Evolutionary conservation across 805 yeast genomes (phyloP), one percentile per base, ranked within the genome.

Genomic region (Naumovozyma dairenensis): DNA sequence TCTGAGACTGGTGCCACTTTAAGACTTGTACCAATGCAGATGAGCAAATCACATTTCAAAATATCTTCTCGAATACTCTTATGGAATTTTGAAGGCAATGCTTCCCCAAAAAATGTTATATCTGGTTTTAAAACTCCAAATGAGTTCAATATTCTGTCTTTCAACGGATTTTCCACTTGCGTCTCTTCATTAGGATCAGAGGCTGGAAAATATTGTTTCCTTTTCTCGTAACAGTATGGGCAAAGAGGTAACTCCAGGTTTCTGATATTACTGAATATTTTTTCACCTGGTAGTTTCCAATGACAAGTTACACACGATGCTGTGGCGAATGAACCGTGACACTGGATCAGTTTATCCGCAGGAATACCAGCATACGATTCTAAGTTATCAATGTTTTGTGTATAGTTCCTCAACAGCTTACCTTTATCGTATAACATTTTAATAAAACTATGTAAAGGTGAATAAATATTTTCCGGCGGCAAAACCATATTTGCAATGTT

Each of bases 1-100:
- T 83, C 86, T 34, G 85, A 76, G 4, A 87, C 96, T 0, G 96
- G 96, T 0, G 93, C 85, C 16, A 86, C 96, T 51, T 86, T 83
- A 43, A 86, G 66, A 15, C 95, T 85, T 0, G 96, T 86, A 13
- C 96, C 96, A 22, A 86, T 77, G 54, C 94, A 80, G 4, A 86
- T 67, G 29, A 87, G 61, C 35, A 86, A 62, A 56, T 87, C 96
- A 57, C 94, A 83, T 27, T 70, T 63, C 14, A 58, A 46, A 5
- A 77, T 64, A 51, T 87, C 96, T 28, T 68, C 66, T 27, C 64
- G 62, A 19, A 77, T 69, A 20, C 63, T 54, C 29, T 69, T 67
- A 45, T 84, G 87, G 50, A 79, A 86, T 31, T 66, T 57, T 10
- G 65, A 64, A 1, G 96, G 95, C 37, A 86, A 63, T 12, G 77